These are phyloP conservation scores for Erythrobasidium yunnanense DNA, from an alignment of 768 basidiomycete genomes.

Conservation along the genomic window DNA sequence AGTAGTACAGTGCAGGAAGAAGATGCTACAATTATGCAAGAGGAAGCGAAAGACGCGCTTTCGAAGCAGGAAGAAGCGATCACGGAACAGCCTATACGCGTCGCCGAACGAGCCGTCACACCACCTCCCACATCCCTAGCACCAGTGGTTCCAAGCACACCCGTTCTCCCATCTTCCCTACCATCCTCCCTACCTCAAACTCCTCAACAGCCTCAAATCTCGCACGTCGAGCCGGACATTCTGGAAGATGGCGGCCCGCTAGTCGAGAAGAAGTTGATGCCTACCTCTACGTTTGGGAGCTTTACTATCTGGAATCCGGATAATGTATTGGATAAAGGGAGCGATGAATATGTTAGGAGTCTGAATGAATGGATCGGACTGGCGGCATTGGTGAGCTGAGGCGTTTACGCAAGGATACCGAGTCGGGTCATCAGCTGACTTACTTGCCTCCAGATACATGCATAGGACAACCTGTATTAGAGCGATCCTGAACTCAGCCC, in stretches of 20 bases:
- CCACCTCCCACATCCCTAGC: background rate
- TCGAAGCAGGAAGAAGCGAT: no score
- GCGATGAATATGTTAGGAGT: slow-evolving; percentile 1
- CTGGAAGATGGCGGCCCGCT: background rate
- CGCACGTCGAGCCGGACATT: background rate
- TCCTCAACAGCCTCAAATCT: background rate
- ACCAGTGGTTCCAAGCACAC: no score
- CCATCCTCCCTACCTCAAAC: background rate
- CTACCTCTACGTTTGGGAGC: background rate
- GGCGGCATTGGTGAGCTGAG: background rate
- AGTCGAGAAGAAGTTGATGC: background rate
- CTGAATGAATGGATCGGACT: slow-evolving; percentile 16
- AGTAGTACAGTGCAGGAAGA: background rate
- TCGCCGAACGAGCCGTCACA: background rate
- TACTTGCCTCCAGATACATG: no score
- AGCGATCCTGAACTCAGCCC: background rate
- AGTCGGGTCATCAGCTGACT: background rate
- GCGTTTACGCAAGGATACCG: background rate
- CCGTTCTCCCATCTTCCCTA: background rate
- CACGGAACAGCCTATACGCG: background rate
- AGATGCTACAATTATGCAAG: background rate
- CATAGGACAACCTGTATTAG: no score
- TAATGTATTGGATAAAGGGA: slow-evolving; percentile 9
- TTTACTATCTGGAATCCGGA: slow-evolving; percentile 24
- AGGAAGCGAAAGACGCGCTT: background rate